Evolutionary conservation across 2,329 filamentous ascomycete species (phyloP), one percentile per base, ranked within the genome.

Genomic region (Paecilomyces fulvus): DNA sequence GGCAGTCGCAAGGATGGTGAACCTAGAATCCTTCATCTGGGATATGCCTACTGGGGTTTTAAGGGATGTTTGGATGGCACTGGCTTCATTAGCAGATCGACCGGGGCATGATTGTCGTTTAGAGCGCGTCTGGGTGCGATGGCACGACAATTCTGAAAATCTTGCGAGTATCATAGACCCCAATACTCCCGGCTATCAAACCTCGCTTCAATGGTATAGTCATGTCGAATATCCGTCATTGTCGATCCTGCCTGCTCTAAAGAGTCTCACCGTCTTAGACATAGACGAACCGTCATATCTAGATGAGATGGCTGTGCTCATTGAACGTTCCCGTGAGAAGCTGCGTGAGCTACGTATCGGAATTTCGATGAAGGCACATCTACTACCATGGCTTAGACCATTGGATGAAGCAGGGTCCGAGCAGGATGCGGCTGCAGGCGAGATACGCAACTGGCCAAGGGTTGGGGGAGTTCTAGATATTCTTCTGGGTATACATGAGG

Each of bases 21-120:
- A 89, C 65, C 78, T 95, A 43, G 89, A 94, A 71, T 85, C 84
- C 0, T 94, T 94, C 65, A 79, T 89, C 2, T 94, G 89, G 89
- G 89, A 95, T 66, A 92, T 94, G 89, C 89, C 89, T 0, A 94
- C 89, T 0, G 90, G 89, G 1, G 87, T 94, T 17, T 74, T 91
- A 54, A 82, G 89, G 54, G 88, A 92, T 68, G 87, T 92, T 28
- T 94, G 90, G 82, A 82, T 90, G 67, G 86, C 89, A 21, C 78
- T 95, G 51, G 84, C 86, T 1, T 90, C 87, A 4, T 76, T 91
- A 11, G 84, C 83, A 43, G 81, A 88, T 63, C 78, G 82, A 21
- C 78, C 83, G 43, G 79, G 82, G 23, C 77, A 83, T 51, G 79
- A 82, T 46, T 86, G 86, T 65, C 85, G 86, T 49, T 75, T 94